phyloP scores from a whole-genome alignment of 768 basidiomycete genomes.

The Suillus hirtellus region DNA sequence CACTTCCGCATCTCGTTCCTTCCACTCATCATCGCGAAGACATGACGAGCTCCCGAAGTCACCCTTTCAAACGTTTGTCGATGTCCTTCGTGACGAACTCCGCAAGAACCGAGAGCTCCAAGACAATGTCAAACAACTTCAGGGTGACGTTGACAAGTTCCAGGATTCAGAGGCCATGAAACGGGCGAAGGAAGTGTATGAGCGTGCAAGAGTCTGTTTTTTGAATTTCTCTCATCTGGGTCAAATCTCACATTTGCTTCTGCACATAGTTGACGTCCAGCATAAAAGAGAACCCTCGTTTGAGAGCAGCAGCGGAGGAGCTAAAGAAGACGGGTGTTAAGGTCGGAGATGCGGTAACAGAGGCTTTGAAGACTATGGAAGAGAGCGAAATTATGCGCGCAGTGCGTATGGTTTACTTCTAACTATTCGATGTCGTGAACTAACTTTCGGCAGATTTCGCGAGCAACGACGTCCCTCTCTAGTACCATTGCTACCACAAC shows the following conservation, averaged over 20 bases:
- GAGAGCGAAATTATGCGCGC: constrained; percentile 91
- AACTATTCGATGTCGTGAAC: constrained; percentile 1
- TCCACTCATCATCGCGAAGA: constrained; percentile 67
- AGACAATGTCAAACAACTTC: constrained; percentile 95
- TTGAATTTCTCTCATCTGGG: not conserved
- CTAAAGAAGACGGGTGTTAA: constrained; percentile 87
- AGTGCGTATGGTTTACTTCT: constrained; percentile 43
- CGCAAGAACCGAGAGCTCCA: constrained; percentile 92
- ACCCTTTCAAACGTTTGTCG: constrained; percentile 95
- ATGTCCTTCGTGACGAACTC: constrained; percentile 90
- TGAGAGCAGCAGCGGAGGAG: constrained; percentile 92
- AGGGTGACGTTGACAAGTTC: constrained; percentile 95
- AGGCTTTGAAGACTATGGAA: constrained; percentile 91
- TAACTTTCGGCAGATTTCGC: constrained; percentile 60
- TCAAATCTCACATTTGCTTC: constrained; percentile 11
- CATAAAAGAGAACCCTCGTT: constrained; percentile 92
- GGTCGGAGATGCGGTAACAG: constrained; percentile 90
- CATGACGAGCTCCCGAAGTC: constrained; percentile 77
- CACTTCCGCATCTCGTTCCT: constrained; percentile 33
- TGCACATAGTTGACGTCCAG: constrained; percentile 75
- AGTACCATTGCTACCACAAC: constrained; percentile 85
- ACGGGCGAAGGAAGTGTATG: constrained; percentile 87
- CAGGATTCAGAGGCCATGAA: constrained; percentile 98
- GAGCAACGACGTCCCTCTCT: constrained; percentile 84
- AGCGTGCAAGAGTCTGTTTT: constrained; percentile 81